Conservation (phyloP, 2,329 filamentous ascomycete species). For the Alternaria atra region DNA sequence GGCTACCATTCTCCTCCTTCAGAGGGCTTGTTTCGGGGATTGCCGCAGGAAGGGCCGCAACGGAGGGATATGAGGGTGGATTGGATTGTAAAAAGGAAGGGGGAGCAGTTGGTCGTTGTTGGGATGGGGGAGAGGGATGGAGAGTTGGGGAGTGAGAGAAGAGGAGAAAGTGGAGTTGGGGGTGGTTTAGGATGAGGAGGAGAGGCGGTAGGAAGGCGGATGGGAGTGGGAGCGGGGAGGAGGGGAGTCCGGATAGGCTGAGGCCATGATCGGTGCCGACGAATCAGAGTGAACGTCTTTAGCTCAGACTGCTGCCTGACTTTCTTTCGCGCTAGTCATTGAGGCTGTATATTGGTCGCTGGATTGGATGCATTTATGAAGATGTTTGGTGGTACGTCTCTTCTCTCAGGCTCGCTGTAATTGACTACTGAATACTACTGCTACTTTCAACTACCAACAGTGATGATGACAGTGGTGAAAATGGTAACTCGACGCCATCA, state of each 20-base stretch:
- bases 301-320: not conserved
- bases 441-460: not conserved
- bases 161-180: not conserved
- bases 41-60: constrained; percentile 11
- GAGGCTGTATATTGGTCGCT: no score
- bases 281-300: no score
- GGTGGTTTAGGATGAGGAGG: constrained; percentile 6
- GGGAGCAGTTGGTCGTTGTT: constrained; percentile 8
- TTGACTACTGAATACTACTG: not conserved
- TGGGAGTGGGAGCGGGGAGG: not conserved
- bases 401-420: not conserved
- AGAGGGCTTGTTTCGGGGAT: not conserved
- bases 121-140: constrained; percentile 1
- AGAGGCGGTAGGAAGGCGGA: not conserved
- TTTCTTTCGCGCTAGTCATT: no score
- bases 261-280: not conserved
- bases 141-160: not conserved
- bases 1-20: constrained; percentile 10
- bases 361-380: not conserved
- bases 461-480: no score
- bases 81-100: constrained; percentile 12
- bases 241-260: not conserved
- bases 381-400: not conserved
- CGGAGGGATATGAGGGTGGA: not conserved
- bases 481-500: no score